Base-by-base conservation (phyloP, 306 rosid genomes). In the Cicer arietinum region DNA sequence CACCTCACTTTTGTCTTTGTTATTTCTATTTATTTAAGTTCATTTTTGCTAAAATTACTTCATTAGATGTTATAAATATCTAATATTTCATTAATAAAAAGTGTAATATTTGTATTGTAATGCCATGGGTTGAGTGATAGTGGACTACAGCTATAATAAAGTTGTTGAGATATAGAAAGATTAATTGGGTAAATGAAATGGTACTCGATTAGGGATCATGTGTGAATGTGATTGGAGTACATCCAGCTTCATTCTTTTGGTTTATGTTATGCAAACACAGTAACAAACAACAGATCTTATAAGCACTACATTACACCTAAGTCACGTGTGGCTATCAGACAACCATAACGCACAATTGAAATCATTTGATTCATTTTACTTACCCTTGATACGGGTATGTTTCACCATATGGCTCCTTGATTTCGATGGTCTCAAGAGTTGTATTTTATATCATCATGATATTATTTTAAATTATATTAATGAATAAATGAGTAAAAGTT, bases 101-200 rank as follows among this genome's bases (percentile, higher is more conserved):
- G 67, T 37, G 20, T 35, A 9, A 9, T 17, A 66, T 67, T 46
- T 46, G 3, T 44, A 42, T 10, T 20, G 22, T 67, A 22, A 46
- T 67, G 43, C 4, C 35, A 11, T 53, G 54, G 17, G 30, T 54
- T 53, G 54, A 12, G 30, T 54, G 35, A 45, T 0, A 62, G 73
- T 79, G 82, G 77, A 71, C 11, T 51, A 62, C 59, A 79, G 67
- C 60, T 79, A 79, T 48, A 44, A 79, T 48, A 44, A 53, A 77
- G 81, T 62, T 41, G 73, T 51, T 71, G n/a, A 41, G 11, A 48
- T 2, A 14, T 41, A 79, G 64, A 69, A 25, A 25, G 72, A 71
- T 30, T 40, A 59, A 59, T 17, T 35, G 10, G 42, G 58, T 2
- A 7, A 51, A 17, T 39, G 52, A 25, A 25, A n/a, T 37, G 20